Percentiles rank a stretch among this genome's conserved stretches.
These are phyloP conservation scores for Elongisporangium undulatum DNA, from an alignment of 352 stramenopile species.

Conservation along the genomic window DNA sequence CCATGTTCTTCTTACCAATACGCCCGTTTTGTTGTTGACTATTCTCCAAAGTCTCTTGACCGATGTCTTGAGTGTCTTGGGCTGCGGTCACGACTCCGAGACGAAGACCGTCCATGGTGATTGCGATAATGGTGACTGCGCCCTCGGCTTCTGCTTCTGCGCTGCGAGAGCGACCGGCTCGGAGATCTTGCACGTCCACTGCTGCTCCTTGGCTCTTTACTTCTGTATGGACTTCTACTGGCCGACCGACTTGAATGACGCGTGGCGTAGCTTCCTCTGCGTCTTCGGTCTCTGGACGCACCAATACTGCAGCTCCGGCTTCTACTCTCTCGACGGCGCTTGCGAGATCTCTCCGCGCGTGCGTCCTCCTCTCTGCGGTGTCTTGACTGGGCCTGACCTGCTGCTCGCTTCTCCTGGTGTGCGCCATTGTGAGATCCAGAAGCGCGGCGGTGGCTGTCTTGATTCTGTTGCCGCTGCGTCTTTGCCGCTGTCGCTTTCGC, in stretches of 20 bases:
- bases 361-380: constrained; percentile 5
- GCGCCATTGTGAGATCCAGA: constrained; percentile 6
- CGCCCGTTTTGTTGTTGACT: background rate
- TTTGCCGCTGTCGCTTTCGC: background rate
- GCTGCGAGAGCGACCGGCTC: constrained; percentile 1
- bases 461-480: background rate
- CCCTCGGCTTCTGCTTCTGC: constrained; percentile 1
- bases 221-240: constrained; percentile 16
- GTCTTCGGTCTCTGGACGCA: constrained; percentile 4
- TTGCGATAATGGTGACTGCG: background rate
- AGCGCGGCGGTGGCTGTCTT: background rate
- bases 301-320: background rate
- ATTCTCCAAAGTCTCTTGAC: background rate
- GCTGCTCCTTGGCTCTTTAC: constrained; percentile 5
- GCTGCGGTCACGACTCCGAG: background rate
- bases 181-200: constrained; percentile 6
- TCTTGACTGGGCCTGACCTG: constrained; percentile 5
- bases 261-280: constrained; percentile 2
- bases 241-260: constrained; percentile 2
- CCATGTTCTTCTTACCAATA: background rate
- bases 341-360: constrained; percentile 1
- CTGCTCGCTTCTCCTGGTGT: background rate
- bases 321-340: constrained; percentile 3
- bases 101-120: background rate
- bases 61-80: background rate